A percentile compares a stretch with the other conserved stretches of the same genome.
Conservation (phyloP, 768 basidiomycete genomes). For the Mycena leptocephala region DNA sequence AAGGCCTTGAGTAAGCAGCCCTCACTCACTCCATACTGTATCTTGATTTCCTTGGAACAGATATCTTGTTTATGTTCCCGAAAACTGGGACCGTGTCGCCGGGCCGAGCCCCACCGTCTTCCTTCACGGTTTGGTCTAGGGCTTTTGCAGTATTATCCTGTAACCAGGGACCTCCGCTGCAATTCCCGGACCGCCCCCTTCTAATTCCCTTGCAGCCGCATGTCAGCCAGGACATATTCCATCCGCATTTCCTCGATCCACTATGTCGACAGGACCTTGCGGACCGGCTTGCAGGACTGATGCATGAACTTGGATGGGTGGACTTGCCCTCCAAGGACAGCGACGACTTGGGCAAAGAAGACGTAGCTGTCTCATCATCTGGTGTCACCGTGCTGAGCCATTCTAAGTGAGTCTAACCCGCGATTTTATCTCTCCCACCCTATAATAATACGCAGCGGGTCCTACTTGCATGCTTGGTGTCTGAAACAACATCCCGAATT, state of each 20-base stretch:
- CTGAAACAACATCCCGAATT: slow-evolving; percentile 84
- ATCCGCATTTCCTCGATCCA: slow-evolving; percentile 80
- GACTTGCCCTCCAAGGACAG: slow-evolving; percentile 42
- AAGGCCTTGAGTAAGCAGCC: slow-evolving; percentile 79
- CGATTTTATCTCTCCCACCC: slow-evolving; percentile 3
- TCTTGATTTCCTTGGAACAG: slow-evolving; percentile 50
- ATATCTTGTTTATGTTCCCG: slow-evolving; percentile 83
- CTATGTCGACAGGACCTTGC: slow-evolving; percentile 76
- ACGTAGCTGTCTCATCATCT: slow-evolving; percentile 40
- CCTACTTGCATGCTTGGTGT: slow-evolving; percentile 92
- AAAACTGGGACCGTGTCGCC: slow-evolving; percentile 70
- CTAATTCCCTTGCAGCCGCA: slow-evolving; percentile 87
- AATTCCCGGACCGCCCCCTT: slow-evolving; percentile 79
- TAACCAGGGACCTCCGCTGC: slow-evolving; percentile 73
- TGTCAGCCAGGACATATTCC: slow-evolving; percentile 90
- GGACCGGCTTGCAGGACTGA: slow-evolving; percentile 67
- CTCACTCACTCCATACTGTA: not conserved
- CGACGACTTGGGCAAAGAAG: slow-evolving; percentile 45
- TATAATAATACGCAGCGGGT: slow-evolving; percentile 65
- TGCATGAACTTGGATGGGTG: slow-evolving; percentile 79
- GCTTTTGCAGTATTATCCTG: slow-evolving; percentile 76
- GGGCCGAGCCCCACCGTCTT: slow-evolving; percentile 85
- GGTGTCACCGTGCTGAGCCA: slow-evolving; percentile 90
- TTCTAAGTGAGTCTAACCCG: slow-evolving; percentile 77
- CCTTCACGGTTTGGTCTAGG: slow-evolving; percentile 91